Conservation (phyloP, 2,329 filamentous ascomycete genomes). For the Penicillium hordei region DNA sequence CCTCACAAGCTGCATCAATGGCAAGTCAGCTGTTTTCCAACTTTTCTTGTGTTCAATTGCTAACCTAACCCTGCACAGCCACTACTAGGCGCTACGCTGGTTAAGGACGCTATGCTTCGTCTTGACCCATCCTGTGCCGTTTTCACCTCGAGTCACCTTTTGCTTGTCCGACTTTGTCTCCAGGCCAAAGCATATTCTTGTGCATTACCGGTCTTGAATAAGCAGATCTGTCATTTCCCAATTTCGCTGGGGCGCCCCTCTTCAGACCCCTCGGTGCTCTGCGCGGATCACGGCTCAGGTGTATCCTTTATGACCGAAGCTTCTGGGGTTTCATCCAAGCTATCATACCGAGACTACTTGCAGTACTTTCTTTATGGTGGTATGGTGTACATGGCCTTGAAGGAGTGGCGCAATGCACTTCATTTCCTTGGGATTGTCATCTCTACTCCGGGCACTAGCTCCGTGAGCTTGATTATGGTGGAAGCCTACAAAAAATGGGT, state of each 20-base stretch:
- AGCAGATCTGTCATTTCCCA: constrained; percentile 45
- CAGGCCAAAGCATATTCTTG: constrained; percentile 40
- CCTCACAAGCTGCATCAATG: constrained; percentile 37
- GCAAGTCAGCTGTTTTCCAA: constrained; percentile 24
- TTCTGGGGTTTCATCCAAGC: constrained; percentile 41
- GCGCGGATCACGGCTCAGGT: constrained; percentile 34
- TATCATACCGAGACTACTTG: constrained; percentile 49
- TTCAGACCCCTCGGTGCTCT: constrained; percentile 27
- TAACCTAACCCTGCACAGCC: constrained; percentile 33
- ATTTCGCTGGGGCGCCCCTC: constrained; percentile 24
- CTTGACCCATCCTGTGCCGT: constrained; percentile 45
- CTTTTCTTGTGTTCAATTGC: constrained; percentile 8
- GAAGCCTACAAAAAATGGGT: constrained; percentile 93
- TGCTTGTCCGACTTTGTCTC: constrained; percentile 45
- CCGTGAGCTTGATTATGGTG: constrained; percentile 73
- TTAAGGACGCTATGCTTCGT: constrained; percentile 47
- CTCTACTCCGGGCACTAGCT: constrained; percentile 64
- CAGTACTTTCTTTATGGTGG: constrained; percentile 67
- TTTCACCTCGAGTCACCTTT: constrained; percentile 46
- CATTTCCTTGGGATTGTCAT: constrained; percentile 65
- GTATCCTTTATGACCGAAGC: constrained; percentile 36
- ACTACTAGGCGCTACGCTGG: constrained; percentile 39
- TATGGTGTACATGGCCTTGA: constrained; percentile 62
- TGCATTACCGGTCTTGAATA: constrained; percentile 44
- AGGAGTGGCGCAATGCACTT: constrained; percentile 63